phyloP scores from a whole-genome alignment of 2,329 filamentous ascomycete species.

The Cryphonectria naterciae region DNA sequence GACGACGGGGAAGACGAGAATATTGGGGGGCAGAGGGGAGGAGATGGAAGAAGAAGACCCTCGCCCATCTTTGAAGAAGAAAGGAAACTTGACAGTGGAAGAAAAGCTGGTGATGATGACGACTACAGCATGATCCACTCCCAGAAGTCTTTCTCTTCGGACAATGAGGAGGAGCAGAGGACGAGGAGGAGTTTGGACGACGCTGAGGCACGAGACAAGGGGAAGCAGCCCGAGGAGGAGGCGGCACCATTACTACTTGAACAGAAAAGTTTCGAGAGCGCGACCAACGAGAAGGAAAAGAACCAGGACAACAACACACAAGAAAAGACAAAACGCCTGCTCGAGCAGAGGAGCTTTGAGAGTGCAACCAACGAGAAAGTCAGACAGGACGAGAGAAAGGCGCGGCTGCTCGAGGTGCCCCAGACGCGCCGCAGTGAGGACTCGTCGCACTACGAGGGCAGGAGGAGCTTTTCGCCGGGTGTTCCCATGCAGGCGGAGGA shows the following conservation, averaged over 20 bases:
- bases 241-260: background rate
- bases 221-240: background rate
- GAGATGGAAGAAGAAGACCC: constrained; percentile 6
- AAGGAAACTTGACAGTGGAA: background rate
- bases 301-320: constrained; percentile 12
- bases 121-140: background rate
- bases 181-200: constrained; percentile 4
- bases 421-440: constrained; percentile 5
- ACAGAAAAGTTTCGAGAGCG: constrained; percentile 9
- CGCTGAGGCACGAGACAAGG: background rate
- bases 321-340: constrained; percentile 29
- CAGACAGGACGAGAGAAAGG: constrained; percentile 14
- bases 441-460: constrained; percentile 11
- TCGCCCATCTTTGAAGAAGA: constrained; percentile 13
- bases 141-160: too few relatives aligned
- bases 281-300: constrained; percentile 5
- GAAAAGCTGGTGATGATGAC: background rate
- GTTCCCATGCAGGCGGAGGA: constrained; percentile 29
- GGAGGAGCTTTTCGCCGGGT: constrained; percentile 26
- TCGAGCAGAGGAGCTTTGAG: constrained; percentile 4
- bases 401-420: constrained; percentile 23
- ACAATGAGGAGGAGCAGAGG: background rate
- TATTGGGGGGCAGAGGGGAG: background rate
- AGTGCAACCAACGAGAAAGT: constrained; percentile 13
- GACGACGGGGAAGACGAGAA: constrained; percentile 3